Conservation (phyloP, 129 eudicot species). For the Artemisia tridentata region DNA sequence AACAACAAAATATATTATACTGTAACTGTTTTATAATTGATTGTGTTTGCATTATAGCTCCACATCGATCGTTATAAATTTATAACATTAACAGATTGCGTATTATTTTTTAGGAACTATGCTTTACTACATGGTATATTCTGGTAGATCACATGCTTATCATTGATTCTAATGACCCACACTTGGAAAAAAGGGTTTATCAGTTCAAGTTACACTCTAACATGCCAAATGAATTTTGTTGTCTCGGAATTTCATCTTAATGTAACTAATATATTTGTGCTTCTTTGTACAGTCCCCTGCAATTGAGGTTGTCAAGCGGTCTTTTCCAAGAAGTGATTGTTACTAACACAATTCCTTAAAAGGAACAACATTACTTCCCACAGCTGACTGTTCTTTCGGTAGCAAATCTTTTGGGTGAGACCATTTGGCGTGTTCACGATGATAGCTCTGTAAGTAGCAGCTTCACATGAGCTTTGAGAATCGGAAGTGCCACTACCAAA, state of each 20-base stretch:
- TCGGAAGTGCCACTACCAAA: not conserved
- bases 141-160: slow-evolving; percentile 34
- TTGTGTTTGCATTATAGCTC: no score
- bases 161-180: not conserved
- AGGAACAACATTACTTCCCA: slow-evolving; percentile 60
- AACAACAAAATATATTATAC: no score
- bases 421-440: slow-evolving; percentile 46
- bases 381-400: slow-evolving; percentile 77
- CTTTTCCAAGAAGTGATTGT: slow-evolving; percentile 11
- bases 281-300: slow-evolving; percentile 68
- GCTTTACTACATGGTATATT: slow-evolving; percentile 84
- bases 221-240: not conserved
- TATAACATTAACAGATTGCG: no score
- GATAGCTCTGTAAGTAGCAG: slow-evolving; percentile 34
- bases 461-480: slow-evolving; percentile 30
- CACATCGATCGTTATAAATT: no score
- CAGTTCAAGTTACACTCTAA: not conserved
- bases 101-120: no score
- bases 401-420: slow-evolving; percentile 80
- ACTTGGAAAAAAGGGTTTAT: not conserved
- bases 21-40: no score
- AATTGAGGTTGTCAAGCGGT: slow-evolving; percentile 1
- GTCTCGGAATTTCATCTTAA: no score
- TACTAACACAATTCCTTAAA: slow-evolving; percentile 62
- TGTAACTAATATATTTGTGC: no score